phyloP scores from a whole-genome alignment of 768 basidiomycete genomes.

The Dioszegia crocea region DNA sequence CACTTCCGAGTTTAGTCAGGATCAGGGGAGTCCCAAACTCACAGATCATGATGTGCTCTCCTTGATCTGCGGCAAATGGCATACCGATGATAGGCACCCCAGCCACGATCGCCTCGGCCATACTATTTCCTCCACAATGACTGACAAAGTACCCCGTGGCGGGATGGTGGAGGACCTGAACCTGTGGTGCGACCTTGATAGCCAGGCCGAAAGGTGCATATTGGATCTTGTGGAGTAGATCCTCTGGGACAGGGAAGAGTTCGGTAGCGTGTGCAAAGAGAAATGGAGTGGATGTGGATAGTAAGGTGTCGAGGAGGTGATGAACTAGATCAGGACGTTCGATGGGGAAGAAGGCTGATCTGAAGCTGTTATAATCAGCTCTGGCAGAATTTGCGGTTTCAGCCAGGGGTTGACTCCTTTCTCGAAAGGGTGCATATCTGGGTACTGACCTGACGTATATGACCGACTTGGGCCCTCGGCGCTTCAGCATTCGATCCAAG shows the following conservation, averaged over 20 bases:
- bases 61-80: constrained; percentile 36
- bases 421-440: neutral
- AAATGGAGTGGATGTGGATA: constrained; percentile 17
- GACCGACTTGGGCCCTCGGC: constrained; percentile 21
- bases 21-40: constrained; percentile 2
- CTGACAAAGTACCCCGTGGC: constrained; percentile 23
- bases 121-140: constrained; percentile 28
- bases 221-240: constrained; percentile 14
- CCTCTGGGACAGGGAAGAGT: constrained; percentile 9
- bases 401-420: too few species aligned
- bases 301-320: constrained; percentile 23
- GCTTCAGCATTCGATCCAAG: constrained; percentile 22
- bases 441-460: constrained; percentile 23
- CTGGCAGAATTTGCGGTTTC: too few species aligned
- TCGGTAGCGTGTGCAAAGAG: constrained; percentile 27
- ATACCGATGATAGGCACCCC: constrained; percentile 17
- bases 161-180: constrained; percentile 22
- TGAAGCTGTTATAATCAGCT: constrained; percentile 14
- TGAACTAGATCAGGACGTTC: constrained; percentile 24
- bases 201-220: constrained; percentile 6
- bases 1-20: too few species aligned
- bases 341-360: constrained; percentile 24
- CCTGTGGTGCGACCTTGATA: constrained; percentile 29
- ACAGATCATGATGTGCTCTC: constrained; percentile 17
- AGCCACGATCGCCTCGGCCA: constrained; percentile 24